A percentile compares a stretch with the other conserved stretches of the same genome.
phyloP scores from a whole-genome alignment of 345 rosid genomes.

The Ceriops zippeliana region DNA sequence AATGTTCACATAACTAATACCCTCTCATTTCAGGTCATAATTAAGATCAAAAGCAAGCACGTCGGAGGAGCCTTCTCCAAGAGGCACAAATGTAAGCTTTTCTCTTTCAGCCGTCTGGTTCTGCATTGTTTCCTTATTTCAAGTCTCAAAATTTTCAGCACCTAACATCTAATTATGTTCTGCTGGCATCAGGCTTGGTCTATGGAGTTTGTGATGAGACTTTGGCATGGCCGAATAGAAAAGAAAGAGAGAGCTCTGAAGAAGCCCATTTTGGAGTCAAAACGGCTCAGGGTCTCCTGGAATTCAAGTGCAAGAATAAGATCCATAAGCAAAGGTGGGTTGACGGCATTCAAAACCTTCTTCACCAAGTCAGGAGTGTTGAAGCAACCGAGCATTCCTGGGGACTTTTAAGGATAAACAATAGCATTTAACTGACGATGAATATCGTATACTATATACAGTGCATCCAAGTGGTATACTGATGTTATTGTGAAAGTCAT shows the following conservation, averaged over 20 bases:
- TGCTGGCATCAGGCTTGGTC: slow-evolving; percentile 50
- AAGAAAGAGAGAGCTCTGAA: slow-evolving; percentile 69
- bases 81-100: slow-evolving; percentile 67
- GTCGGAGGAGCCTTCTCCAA: slow-evolving; percentile 91
- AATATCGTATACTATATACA: slow-evolving; percentile 5
- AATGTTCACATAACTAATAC: neutral
- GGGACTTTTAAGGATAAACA: slow-evolving; percentile 46
- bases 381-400: slow-evolving; percentile 51
- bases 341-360: slow-evolving; percentile 65
- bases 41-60: slow-evolving; percentile 79
- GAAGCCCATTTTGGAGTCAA: slow-evolving; percentile 83
- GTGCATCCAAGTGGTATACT: neutral
- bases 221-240: slow-evolving; percentile 80
- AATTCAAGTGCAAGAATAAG: slow-evolving; percentile 85
- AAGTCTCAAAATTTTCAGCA: neutral
- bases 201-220: slow-evolving; percentile 80
- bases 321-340: slow-evolving; percentile 89
- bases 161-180: neutral
- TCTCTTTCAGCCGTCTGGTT: neutral
- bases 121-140: neutral
- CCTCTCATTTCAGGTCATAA: slow-evolving; percentile 47
- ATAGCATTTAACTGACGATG: slow-evolving; percentile 29
- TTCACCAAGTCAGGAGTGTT: slow-evolving; percentile 49
- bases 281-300: slow-evolving; percentile 89
- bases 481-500: neutral